Percentiles rank a stretch among this genome's conserved stretches.
phyloP scores from a whole-genome alignment of 345 rosid species.

The Brassica napus region DNA sequence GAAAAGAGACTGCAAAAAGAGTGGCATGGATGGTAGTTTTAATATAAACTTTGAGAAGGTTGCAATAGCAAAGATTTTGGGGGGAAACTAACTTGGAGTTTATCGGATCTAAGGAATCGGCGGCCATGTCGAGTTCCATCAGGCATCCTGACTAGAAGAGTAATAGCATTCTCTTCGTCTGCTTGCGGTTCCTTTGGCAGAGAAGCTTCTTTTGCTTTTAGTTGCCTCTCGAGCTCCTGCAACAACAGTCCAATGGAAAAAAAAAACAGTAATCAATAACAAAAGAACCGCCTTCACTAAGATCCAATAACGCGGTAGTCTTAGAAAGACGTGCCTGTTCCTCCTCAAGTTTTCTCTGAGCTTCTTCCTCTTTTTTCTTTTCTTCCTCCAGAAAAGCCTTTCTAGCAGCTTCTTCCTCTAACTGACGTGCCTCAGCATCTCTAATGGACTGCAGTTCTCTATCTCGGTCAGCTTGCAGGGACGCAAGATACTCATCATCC shows the following conservation, averaged over 20 bases:
- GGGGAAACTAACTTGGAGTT: constrained; percentile 60
- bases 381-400: constrained; percentile 80
- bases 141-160: constrained; percentile 90
- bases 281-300: not conserved
- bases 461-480: constrained; percentile 96
- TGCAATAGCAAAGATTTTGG: not conserved
- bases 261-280: not conserved
- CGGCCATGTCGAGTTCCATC: constrained; percentile 92
- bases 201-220: constrained; percentile 89
- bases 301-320: not conserved
- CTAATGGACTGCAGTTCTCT: constrained; percentile 77
- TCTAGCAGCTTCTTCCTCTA: constrained; percentile 74
- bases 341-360: constrained; percentile 71
- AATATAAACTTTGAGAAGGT: not conserved
- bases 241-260: constrained; percentile 15
- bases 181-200: constrained; percentile 85
- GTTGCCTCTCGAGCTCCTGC: constrained; percentile 86
- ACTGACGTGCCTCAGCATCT: constrained; percentile 81
- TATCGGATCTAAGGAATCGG: constrained; percentile 82
- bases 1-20: constrained; percentile 68
- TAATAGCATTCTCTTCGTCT: constrained; percentile 81
- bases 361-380: constrained; percentile 71
- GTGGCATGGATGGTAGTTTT: constrained; percentile 3
- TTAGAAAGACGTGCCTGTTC: constrained; percentile 62
- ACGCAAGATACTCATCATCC: constrained; percentile 97